Evolutionary conservation across 352 stramenopile species (phyloP).

Genomic region (Phytophthora brassicae): DNA sequence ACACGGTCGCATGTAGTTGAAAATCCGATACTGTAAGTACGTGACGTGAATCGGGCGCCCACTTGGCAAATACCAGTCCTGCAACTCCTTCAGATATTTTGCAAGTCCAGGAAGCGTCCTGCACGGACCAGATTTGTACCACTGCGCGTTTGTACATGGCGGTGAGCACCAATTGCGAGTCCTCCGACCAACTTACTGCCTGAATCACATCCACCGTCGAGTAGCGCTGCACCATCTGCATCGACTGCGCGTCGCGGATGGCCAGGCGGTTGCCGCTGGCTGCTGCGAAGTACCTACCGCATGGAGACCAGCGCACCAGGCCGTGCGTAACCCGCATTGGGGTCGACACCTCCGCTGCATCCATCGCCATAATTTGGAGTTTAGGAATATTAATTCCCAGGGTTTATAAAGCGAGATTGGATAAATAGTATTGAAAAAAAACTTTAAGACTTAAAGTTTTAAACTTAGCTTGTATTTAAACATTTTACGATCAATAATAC

Average conservation of each 20-base stretch:
- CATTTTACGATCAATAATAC: too few species aligned
- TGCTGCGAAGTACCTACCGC: conserved; percentile 53
- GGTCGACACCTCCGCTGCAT: conserved; percentile 47
- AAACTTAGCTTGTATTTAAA: too few species aligned
- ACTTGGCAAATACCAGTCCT: conserved; percentile 54
- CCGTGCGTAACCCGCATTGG: conserved; percentile 50
- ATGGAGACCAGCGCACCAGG: conserved; percentile 72
- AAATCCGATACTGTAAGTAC: conserved; percentile 85
- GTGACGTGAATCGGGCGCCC: conserved; percentile 65
- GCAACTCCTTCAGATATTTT: conserved; percentile 79
- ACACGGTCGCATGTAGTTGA: conserved; percentile 80
- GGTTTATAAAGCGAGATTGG: too few species aligned
- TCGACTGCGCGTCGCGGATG: conserved; percentile 50
- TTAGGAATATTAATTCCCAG: too few species aligned
- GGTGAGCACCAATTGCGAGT: conserved; percentile 67
- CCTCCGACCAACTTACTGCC: conserved; percentile 57
- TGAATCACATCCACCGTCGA: conserved; percentile 54
- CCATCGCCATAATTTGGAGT: neutral
- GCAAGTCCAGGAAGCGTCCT: conserved; percentile 64
- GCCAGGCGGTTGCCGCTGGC: conserved; percentile 53
- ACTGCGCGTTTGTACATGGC: conserved; percentile 64
- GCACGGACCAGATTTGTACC: conserved; percentile 75
- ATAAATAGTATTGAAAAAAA: too few species aligned
- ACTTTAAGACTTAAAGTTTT: neutral
- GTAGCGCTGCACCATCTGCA: conserved; percentile 75